phyloP scores from a whole-genome alignment of 2,329 filamentous ascomycete genomes.

The Sordariomycetes sp. region DNA sequence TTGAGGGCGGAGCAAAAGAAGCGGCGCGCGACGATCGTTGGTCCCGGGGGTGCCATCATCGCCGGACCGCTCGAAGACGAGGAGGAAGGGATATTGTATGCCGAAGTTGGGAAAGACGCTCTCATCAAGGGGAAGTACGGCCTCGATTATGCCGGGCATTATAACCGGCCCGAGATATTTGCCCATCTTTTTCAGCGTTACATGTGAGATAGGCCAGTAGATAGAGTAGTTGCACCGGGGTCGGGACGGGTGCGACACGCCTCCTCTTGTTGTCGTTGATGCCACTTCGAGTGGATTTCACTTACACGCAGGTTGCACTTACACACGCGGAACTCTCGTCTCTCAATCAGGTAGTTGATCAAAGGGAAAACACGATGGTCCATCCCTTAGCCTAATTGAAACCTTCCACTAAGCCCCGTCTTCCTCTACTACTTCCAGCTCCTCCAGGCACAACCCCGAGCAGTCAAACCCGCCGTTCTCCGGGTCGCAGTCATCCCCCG shows the following conservation, averaged over 20 bases:
- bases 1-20: slow-evolving; percentile 2
- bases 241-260: no score
- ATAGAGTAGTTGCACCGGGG: no score
- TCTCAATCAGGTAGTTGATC: no score
- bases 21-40: slow-evolving; percentile 5
- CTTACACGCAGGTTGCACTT: no score
- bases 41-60: slow-evolving; percentile 1
- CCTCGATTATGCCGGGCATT: slow-evolving; percentile 10
- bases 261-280: no score
- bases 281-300: no score
- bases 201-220: not conserved
- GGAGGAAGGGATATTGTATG: slow-evolving; percentile 8
- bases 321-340: no score
- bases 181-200: slow-evolving; percentile 3
- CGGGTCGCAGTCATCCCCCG: slow-evolving; percentile 10
- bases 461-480: slow-evolving; percentile 9
- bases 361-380: no score
- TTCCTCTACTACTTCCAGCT: not conserved
- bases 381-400: no score
- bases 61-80: slow-evolving; percentile 1
- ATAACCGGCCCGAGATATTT: slow-evolving; percentile 10
- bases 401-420: no score
- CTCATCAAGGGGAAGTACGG: slow-evolving; percentile 7
- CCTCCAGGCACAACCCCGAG: slow-evolving; percentile 7
- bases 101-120: slow-evolving; percentile 5